Percentiles rank a stretch among this genome's conserved stretches.
phyloP scores from a whole-genome alignment of 1,139 yeast genomes.

The Magnusiomyces tetraspermus region DNA sequence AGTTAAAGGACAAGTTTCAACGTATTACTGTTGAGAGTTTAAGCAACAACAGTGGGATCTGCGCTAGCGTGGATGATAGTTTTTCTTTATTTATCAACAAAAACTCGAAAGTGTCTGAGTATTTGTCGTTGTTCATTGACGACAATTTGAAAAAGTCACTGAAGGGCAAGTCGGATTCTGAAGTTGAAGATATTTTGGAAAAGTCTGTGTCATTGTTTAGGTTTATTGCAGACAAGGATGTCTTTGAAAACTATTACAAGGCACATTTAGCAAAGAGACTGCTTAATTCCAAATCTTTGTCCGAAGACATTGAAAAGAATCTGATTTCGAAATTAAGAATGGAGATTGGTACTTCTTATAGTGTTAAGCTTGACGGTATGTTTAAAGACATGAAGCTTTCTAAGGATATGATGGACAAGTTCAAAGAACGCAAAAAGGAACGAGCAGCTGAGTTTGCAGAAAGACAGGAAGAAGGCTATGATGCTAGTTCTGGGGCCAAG shows the following conservation, averaged over 20 bases:
- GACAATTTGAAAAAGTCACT: conserved; percentile 53
- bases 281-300: conserved; percentile 44
- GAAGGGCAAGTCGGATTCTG: conserved; percentile 43
- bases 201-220: conserved; percentile 55
- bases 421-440: conserved; percentile 10
- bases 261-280: conserved; percentile 80
- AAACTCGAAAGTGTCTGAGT: conserved; percentile 56
- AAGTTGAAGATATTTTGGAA: conserved; percentile 45
- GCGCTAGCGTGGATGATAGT: conserved; percentile 44
- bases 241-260: conserved; percentile 78
- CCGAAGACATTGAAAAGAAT: conserved; percentile 58
- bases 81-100: conserved; percentile 49
- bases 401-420: conserved; percentile 48
- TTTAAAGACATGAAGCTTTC: conserved; percentile 68
- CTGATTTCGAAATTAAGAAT: conserved; percentile 62
- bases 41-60: conserved; percentile 41
- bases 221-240: conserved; percentile 72
- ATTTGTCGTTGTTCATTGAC: conserved; percentile 67
- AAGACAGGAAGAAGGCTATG: too few species aligned
- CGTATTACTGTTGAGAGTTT: conserved; percentile 42
- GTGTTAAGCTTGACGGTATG: conserved; percentile 82
- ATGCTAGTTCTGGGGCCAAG: too few species aligned
- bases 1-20: conserved; percentile 33
- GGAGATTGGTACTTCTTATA: conserved; percentile 73
- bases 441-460: neutral